Base-by-base conservation (phyloP, 345 rosid genomes). In the Citrus inodora region DNA sequence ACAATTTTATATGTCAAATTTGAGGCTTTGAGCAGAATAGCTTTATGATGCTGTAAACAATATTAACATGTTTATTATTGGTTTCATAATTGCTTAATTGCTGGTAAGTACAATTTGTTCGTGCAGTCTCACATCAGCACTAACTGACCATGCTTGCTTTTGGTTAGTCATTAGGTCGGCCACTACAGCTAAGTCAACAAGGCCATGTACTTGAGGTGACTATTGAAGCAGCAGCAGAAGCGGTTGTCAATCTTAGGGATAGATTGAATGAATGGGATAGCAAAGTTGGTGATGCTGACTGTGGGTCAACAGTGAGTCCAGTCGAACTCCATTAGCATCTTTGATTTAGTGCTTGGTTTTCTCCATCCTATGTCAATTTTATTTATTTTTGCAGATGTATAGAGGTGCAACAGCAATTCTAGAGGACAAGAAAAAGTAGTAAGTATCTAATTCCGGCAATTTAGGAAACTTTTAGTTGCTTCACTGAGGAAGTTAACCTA, bases 241-340 rank as follows among this genome's bases (percentile, higher is more conserved):
- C 90, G 67, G 67, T 91, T 55, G 85, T 90, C 24, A 77, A 82
- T 78, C 84, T 96, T 32, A 90, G 78, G 82, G 98, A 92, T 63
- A 85, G 85, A 81, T 86, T 96, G 85, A 94, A 96, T 80, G 97
- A 92, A 77, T 94, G 98, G 99, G 99, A 96, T 82, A 80, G 93
- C 87, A 94, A 83, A 90, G 98, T 90, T 16, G 99, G 99, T 71
- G 99, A 96, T 85, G 98, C 95, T 24, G 99, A 96, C 79, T 96
- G 99, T 83, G 99, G 99, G 55, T 93, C 98, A 71, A 96, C 97
- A 1, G 99, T 96, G 81, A 89, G 98, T 89, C 70, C 71, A 73
- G 35, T 75, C 25, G 27, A 38, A 25, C 53, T 75, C 61, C 27
- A 25, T 74, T 25, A 35, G 73, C 55, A 67, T 76, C 48, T 63